Base-by-base conservation (phyloP, 768 basidiomycete genomes). In the Mycena alexandri region DNA sequence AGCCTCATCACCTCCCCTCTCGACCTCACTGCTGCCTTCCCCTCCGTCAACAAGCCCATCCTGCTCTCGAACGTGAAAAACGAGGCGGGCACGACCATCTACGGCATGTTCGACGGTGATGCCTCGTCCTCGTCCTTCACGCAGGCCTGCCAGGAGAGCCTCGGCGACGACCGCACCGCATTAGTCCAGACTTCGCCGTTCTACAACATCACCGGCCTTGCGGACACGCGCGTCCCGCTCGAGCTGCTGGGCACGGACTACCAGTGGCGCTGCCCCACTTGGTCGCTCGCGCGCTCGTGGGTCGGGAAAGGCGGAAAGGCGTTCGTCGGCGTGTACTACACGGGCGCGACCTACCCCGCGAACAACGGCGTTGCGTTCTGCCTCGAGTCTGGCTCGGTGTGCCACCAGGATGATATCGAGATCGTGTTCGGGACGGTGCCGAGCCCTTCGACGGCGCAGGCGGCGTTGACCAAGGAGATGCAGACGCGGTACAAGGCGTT, bases 371-470 rank as follows among this genome's bases (percentile, higher is more conserved):
- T 87, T 51, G 72, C 86, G 0, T 88, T 84, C 74, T 94, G 93
- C 78, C 83, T 81, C 7, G 75, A 83, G 69, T 41, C 81, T 34
- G 89, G 88, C 41, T 77, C 80, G 36, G 89, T 93, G 43, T 94
- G 93, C 78, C 93, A 93, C 76, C 86, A 93, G 75, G 93, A 94
- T 75, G 93, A 95, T 73, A 94, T 94, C 65, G 79, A 90, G 80
- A 89, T 92, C 75, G 85, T 94, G 80, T 85, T 85, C 71, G 91
- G 90, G 60, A 91, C 91, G 0, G 85, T 83, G 34, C 74, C 83
- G 13, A 86, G 78, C 73, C 88, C 92, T 14, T 86, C 79, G 24
- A 34, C 83, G 4, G 85, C 82, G 5, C 92, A 93, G 76, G 75
- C 84, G 11, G 80, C 86, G 11, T 83, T 94, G 51, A 85, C 84